A percentile compares a stretch with the other conserved stretches of the same genome.
Evolutionary conservation across 352 stramenopile species (phyloP).

Genomic region (Globisporangium iwayamae): DNA sequence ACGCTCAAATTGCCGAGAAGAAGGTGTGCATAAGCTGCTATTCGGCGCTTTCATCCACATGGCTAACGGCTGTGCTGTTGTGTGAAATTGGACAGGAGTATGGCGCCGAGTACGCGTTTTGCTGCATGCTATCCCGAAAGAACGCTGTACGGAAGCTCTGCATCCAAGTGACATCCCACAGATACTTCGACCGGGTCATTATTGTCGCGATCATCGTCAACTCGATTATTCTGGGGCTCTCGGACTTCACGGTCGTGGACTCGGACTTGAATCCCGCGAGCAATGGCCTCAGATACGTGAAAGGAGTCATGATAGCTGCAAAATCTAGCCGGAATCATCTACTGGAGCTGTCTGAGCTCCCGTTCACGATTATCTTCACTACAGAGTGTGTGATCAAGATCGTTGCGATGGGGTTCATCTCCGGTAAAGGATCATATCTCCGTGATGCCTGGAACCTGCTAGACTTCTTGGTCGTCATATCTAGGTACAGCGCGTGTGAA

Average conservation of each 20-base stretch:
- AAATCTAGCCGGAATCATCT: slow-evolving; percentile 55
- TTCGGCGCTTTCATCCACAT: too few species aligned
- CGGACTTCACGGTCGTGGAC: slow-evolving; percentile 80
- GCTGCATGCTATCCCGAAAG: slow-evolving; percentile 35
- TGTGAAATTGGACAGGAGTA: slow-evolving; percentile 21
- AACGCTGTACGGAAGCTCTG: slow-evolving; percentile 47
- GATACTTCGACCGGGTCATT: slow-evolving; percentile 84
- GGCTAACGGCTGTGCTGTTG: not conserved
- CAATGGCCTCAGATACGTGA: slow-evolving; percentile 28
- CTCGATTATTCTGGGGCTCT: slow-evolving; percentile 83
- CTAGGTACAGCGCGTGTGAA: slow-evolving; percentile 37
- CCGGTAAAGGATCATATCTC: slow-evolving; percentile 64
- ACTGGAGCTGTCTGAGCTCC: slow-evolving; percentile 66
- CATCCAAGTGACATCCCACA: slow-evolving; percentile 45
- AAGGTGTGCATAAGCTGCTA: slow-evolving; percentile 8
- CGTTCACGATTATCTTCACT: slow-evolving; percentile 89
- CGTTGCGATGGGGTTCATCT: slow-evolving; percentile 75
- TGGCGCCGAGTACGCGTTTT: slow-evolving; percentile 49
- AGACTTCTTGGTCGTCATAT: slow-evolving; percentile 91
- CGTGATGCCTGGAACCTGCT: slow-evolving; percentile 89
- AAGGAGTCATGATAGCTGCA: slow-evolving; percentile 32
- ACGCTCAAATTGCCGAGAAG: slow-evolving; percentile 14
- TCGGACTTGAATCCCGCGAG: slow-evolving; percentile 57
- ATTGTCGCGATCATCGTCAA: slow-evolving; percentile 84
- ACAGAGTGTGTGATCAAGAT: slow-evolving; percentile 90